Conservation (phyloP, 1,139 yeast genomes). For the Debaryomycetaceae sp. region DNA sequence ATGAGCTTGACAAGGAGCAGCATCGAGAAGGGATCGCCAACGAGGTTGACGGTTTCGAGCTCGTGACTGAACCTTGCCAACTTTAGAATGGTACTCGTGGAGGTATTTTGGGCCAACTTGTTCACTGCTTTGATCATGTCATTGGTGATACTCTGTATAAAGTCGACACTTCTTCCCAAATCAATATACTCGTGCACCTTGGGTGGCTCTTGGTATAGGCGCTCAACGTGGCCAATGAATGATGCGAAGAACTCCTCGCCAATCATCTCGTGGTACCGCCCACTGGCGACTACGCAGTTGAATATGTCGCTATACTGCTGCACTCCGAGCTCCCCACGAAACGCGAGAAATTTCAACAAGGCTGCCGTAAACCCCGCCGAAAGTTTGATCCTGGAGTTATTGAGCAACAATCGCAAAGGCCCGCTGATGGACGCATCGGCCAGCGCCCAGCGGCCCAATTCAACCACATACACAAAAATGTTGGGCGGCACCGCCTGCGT, state of each 20-base stretch:
- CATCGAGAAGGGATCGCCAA: slow-evolving; percentile 9
- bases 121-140: slow-evolving; percentile 9
- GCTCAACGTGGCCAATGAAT: slow-evolving; percentile 26
- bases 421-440: slow-evolving; percentile 1
- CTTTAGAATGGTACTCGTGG: slow-evolving; percentile 11
- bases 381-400: slow-evolving; percentile 4
- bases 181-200: slow-evolving; percentile 33
- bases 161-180: slow-evolving; percentile 26
- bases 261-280: slow-evolving; percentile 8
- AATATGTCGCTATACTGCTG: slow-evolving; percentile 21
- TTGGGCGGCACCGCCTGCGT: slow-evolving; percentile 14
- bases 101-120: too few relatives aligned
- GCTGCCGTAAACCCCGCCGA: slow-evolving; percentile 18
- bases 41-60: slow-evolving; percentile 17
- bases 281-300: slow-evolving; percentile 8
- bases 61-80: slow-evolving; percentile 23
- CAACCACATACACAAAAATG: slow-evolving; percentile 21
- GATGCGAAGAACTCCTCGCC: slow-evolving; percentile 19
- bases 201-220: slow-evolving; percentile 27
- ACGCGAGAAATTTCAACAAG: slow-evolving; percentile 19
- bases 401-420: slow-evolving; percentile 6
- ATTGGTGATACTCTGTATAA: slow-evolving; percentile 22
- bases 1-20: slow-evolving; percentile 1
- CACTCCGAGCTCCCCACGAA: slow-evolving; percentile 15
- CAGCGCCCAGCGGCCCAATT: slow-evolving; percentile 16